Base-by-base conservation (phyloP, 2,329 filamentous ascomycete species). In the Neofusicoccum umdonicola region DNA sequence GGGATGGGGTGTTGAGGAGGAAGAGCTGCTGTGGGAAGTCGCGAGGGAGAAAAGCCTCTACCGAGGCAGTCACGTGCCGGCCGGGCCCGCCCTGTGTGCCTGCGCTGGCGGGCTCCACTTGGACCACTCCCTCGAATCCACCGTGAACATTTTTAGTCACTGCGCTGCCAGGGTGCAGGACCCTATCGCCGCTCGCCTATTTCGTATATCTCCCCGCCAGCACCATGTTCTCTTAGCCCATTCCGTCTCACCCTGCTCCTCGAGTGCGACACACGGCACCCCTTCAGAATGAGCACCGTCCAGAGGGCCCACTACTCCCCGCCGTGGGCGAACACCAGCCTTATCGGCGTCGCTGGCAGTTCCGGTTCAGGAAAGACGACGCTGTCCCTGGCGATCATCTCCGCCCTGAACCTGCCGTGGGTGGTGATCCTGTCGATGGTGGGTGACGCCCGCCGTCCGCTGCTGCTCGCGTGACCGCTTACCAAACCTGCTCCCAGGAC, bases 371-470 rank as follows among this genome's bases (percentile, higher is more conserved):
- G 94, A 65, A 99, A 99, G 83, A 97, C 94, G 6, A 97, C 93
- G 6, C 82, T 99, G 62, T 93, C 95, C 37, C 87, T 96, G 75
- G 92, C 94, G 68, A 97, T 99, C 71, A 91, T 98, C 68, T 89
- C 87, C 71, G 89, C 91, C 72, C 82, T 99, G 71, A 97, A 95
- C 78, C 81, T 99, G 68, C 95, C 95, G 64, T 99, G 95, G 94
- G 95, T 99, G 67, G 93, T 97, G 57, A 97, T 99, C 78, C 80
- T 99, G 71, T 96, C 93, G 47, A 98, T 99, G 90, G 92, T 94
- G 84, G 74, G 72, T 69, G 22, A 11, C 22, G 31, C 8, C 27
- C 9, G 11, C 50, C 12, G 9, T 34, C 35, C 22, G 37, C 19
- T 39, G 39, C 22, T 39, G 35, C 69, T 69, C 71, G 68, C 71